phyloP scores from a whole-genome alignment of 2,329 filamentous ascomycete genomes.

The Xenoacremonium recifei region DNA sequence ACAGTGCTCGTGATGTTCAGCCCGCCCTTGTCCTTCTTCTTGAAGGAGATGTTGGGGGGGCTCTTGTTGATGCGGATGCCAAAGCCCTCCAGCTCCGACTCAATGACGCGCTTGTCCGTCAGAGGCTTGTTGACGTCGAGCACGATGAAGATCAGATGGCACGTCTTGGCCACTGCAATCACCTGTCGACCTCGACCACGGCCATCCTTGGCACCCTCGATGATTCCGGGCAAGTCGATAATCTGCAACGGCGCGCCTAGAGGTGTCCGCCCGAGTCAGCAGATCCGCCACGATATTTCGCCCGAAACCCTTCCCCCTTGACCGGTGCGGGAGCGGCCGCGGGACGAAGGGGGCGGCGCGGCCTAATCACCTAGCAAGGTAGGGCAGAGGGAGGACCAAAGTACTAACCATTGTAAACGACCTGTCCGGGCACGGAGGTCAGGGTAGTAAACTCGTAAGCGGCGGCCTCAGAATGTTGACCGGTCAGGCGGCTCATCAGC shows the following conservation, averaged over 20 bases:
- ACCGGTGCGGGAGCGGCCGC: background rate
- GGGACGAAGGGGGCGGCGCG: too few species aligned
- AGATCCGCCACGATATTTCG: conserved; percentile 11
- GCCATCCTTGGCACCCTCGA: conserved; percentile 96
- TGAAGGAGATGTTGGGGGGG: conserved; percentile 98
- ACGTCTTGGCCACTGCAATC: conserved; percentile 98
- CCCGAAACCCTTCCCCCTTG: conserved; percentile 3
- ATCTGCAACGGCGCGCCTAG: conserved; percentile 90
- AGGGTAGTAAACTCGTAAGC: conserved; percentile 99
- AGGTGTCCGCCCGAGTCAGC: conserved; percentile 19
- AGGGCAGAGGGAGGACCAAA: too few species aligned
- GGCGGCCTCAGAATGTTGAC: conserved; percentile 94
- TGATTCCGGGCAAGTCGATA: conserved; percentile 97
- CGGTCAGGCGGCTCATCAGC: conserved; percentile 90
- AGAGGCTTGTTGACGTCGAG: conserved; percentile 98
- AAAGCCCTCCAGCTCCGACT: conserved; percentile 92
- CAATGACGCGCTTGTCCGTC: conserved; percentile 94
- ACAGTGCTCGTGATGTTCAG: conserved; percentile 95
- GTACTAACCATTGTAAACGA: conserved; percentile 77
- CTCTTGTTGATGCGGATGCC: conserved; percentile 97
- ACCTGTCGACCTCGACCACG: conserved; percentile 97
- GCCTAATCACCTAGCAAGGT: too few species aligned
- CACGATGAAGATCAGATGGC: conserved; percentile 97
- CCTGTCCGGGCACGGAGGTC: conserved; percentile 94
- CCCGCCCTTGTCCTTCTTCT: conserved; percentile 98